phyloP scores from a whole-genome alignment of 225 moss, liverwort and hornwort species.

The Bryum argenteum region DNA sequence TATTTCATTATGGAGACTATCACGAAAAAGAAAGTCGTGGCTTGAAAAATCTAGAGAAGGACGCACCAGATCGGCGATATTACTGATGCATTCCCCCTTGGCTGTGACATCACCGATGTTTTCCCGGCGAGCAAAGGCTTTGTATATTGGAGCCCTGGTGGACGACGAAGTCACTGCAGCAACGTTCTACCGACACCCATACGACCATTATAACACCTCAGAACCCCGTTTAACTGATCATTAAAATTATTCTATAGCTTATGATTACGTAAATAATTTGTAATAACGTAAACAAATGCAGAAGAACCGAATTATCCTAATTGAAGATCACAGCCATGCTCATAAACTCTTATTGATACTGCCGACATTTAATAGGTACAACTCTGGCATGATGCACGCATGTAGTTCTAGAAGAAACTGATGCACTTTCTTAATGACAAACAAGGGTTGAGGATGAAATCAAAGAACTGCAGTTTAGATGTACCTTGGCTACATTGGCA shows the following conservation, averaged over 20 bases:
- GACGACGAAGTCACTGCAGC: constrained; percentile 98
- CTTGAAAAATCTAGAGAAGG: constrained; percentile 2
- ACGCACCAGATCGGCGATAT: constrained; percentile 91
- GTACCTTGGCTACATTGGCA: constrained; percentile 96
- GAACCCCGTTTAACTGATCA: background rate
- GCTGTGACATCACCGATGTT: constrained; percentile 99
- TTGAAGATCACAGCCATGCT: background rate
- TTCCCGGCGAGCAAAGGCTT: constrained; percentile 94
- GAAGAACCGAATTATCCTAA: constrained; percentile 3
- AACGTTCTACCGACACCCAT: constrained; percentile 71
- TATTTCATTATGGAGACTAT: background rate
- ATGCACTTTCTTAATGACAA: background rate
- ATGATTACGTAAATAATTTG: background rate
- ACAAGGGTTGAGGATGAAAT: background rate
- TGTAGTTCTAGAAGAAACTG: background rate
- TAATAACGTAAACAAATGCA: background rate
- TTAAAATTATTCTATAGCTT: background rate
- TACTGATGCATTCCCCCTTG: constrained; percentile 99
- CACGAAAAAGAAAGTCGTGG: background rate
- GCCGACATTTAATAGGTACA: background rate
- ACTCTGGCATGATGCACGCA: background rate
- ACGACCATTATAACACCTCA: constrained; percentile 27
- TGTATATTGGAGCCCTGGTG: constrained; percentile 96
- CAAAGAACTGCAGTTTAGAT: background rate
- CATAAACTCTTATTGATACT: background rate